Evolutionary conservation across 805 yeast genomes (phyloP), one percentile per base, ranked within the genome.

Genomic region (Candida coleopterorum): DNA sequence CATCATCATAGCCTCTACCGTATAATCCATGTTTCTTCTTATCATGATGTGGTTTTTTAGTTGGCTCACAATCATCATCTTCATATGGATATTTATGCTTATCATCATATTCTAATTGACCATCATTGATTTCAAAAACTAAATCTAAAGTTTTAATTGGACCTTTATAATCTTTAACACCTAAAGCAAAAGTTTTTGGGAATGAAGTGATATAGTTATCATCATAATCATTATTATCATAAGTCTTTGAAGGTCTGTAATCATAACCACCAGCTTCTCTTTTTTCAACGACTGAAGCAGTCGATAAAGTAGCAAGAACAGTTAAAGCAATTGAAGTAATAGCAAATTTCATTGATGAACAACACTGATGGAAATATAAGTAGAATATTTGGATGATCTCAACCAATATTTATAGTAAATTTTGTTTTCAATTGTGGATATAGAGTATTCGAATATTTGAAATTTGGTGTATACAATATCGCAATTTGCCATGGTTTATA

Each of bases 61-160:
- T n/a, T n/a, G n/a, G n/a, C n/a, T n/a, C 18, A 16, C 22, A 30
- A 9, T 18, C 16, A 11, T 30, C 18, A 9, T 17, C 33, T n/a
- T n/a, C n/a, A 21, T 9, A 3, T 6, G 29, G 5, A 18, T 18
- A 25, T 11, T 14, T 18, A 31, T 34, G 22, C 21, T 21, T 25
- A 16, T 24, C 35, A 21, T 24, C 18, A 15, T 32, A 24, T 12
- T 32, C 35, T 18, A 32, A 23, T 32, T 32, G 35, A 16, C 35
- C 35, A 24, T 32, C 35, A 17, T 32, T 28, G 11, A 32, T 32
- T 17, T 32, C 25, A 24, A 7, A 32, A 11, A 32, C 28, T n/a
- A 32, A 32, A 23, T 32, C 28, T 6, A 32, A 10, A 32, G 21
- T 16, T 8, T 16, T 24, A 10, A 32, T 24, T 24, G 20, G 11